Evolutionary conservation across 139 green algal species (phyloP), one percentile per base, ranked within the genome.

Genomic region (Choricystis sp.): DNA sequence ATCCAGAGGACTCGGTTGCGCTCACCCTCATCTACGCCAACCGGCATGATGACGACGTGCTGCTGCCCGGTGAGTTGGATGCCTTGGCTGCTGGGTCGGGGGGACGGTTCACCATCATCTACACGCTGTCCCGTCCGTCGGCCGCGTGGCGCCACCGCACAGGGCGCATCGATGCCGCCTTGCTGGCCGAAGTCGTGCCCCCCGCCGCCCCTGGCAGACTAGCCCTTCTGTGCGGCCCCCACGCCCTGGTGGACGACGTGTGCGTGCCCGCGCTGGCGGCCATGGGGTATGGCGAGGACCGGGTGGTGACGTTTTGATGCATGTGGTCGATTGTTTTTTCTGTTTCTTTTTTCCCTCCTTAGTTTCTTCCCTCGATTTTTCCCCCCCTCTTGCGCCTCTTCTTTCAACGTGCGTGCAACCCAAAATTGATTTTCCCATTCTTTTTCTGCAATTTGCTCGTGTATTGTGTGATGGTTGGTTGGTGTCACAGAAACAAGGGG

Each of bases 21-120:
- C 72, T 97, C 19, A 71, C 60, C 52, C 82, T 99, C n/a, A 49
- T 99, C 56, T 98, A 87, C 63, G 91, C 88, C 70, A 99, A 98
- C 76, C 80, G 88, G 70, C 85, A 67, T 2, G 77, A 86, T 58
- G 80, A 88, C n/a, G 92, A 99, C 79, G 96, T 99, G 62, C 74
- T 99, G 58, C 77, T 98, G 66, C 58, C 76, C 3, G 74, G 88
- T 5, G 84, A 98, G 74, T 77, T 99, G 26, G 90, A 99, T 30
- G 72, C 64, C 22, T 69, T 94, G 57, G 85, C 81, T 0, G 70
- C 61, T 23, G 64, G 73, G 40, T 52, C 40, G 40, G 40, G 9
- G 9, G 40, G 40, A 9, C 40, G 40, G 9, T 52, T 52, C 40
- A 9, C 9, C 40, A 16, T 52, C 40, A 16, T 52, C 40, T 52